A percentile compares a stretch with the other conserved stretches of the same genome.
Conservation (phyloP, 1,139 yeast genomes). For the Candida frijolesensis region DNA sequence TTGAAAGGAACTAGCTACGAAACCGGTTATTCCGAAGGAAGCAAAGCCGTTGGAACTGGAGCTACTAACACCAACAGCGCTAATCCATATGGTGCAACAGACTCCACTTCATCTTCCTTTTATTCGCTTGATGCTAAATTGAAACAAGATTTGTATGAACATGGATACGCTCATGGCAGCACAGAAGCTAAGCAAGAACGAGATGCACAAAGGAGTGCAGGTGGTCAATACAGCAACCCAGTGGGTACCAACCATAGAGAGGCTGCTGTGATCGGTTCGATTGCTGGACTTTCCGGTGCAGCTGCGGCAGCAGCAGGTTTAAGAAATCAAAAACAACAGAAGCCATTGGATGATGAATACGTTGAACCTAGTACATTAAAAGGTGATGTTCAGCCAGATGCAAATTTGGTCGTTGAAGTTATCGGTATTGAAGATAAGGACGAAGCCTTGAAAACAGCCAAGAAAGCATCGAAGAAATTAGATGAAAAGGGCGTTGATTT, state of each 20-base stretch:
- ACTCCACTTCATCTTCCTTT: too few species aligned
- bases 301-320: constrained; percentile 6
- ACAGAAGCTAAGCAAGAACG: constrained; percentile 12
- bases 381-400: constrained; percentile 9
- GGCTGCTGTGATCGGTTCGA: constrained; percentile 14
- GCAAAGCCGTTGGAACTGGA: background rate
- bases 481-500: constrained; percentile 39
- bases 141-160: constrained; percentile 15
- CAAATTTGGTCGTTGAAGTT: constrained; percentile 35
- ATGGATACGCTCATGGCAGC: constrained; percentile 16
- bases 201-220: constrained; percentile 1
- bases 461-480: constrained; percentile 37
- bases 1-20: background rate
- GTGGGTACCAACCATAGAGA: constrained; percentile 11
- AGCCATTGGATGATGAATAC: background rate
- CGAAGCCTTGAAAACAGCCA: constrained; percentile 38
- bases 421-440: constrained; percentile 38
- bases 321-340: background rate
- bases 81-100: background rate
- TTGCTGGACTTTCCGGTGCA: constrained; percentile 10
- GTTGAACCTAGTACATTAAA: constrained; percentile 3
- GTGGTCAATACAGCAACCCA: constrained; percentile 1
- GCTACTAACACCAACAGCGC: background rate
- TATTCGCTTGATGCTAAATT: constrained; percentile 7
- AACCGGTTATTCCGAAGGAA: constrained; percentile 3